These are phyloP conservation scores for Chlorella variabilis DNA, from an alignment of 163 green algal genomes.

Conservation along the genomic window DNA sequence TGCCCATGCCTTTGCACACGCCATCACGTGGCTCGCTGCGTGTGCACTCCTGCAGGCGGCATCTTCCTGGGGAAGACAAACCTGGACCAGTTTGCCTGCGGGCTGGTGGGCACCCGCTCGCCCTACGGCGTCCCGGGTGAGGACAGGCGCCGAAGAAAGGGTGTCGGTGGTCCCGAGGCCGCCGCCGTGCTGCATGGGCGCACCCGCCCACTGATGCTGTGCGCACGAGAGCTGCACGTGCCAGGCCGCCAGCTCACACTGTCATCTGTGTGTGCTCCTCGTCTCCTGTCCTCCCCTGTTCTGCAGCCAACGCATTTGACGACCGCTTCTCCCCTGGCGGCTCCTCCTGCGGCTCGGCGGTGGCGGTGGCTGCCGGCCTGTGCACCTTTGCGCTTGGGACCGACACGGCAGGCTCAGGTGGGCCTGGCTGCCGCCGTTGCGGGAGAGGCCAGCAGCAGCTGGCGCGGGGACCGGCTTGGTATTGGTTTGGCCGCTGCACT, in stretches of 20 bases:
- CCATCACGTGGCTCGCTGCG: not conserved
- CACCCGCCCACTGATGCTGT: too few species aligned
- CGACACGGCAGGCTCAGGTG: conserved; percentile 81
- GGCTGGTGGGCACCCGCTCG: conserved; percentile 79
- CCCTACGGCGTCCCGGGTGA: conserved; percentile 62
- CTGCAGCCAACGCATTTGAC: conserved; percentile 70
- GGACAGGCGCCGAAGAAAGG: too few species aligned
- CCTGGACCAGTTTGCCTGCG: conserved; percentile 88
- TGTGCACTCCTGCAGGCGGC: conserved; percentile 49
- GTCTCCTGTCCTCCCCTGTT: not conserved
- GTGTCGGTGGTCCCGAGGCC: too few species aligned
- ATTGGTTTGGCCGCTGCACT: too few species aligned
- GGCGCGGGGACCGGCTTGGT: too few species aligned
- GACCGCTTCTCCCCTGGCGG: conserved; percentile 77
- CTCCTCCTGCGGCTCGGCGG: conserved; percentile 72
- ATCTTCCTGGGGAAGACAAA: conserved; percentile 89
- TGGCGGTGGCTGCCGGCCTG: conserved; percentile 68
- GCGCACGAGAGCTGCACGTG: too few species aligned
- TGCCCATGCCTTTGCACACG: too few species aligned
- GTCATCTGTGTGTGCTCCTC: not conserved
- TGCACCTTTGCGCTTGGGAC: conserved; percentile 85
- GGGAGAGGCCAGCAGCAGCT: too few species aligned
- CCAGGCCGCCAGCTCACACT: too few species aligned
- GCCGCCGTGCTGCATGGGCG: too few species aligned
- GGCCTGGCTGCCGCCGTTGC: not conserved